Conservation (phyloP, 2,329 filamentous ascomycete species). For the Botryosphaeria dothidea region DNA sequence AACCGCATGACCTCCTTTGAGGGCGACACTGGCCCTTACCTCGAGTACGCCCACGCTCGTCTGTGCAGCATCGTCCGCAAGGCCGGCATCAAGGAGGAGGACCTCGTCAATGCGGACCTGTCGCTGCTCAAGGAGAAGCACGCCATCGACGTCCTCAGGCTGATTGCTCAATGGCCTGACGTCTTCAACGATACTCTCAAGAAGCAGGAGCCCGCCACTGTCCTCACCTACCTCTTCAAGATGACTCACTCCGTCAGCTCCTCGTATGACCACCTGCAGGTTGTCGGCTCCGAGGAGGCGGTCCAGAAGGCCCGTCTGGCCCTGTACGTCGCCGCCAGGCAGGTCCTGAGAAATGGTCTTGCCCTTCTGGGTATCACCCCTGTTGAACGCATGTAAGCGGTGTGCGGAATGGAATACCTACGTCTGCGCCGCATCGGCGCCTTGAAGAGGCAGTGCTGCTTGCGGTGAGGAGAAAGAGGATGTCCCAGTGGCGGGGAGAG, state of each 20-base stretch:
- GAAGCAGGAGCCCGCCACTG: constrained; percentile 73
- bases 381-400: constrained; percentile 58
- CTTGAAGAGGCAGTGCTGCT: neutral
- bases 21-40: constrained; percentile 80
- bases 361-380: constrained; percentile 74
- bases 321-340: constrained; percentile 73
- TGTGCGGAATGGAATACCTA: neutral
- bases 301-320: constrained; percentile 73
- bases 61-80: constrained; percentile 63
- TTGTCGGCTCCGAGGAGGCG: constrained; percentile 75
- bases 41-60: constrained; percentile 80
- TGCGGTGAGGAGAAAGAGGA: neutral
- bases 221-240: constrained; percentile 77
- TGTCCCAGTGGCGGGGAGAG: neutral
- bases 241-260: constrained; percentile 79
- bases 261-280: constrained; percentile 79
- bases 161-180: constrained; percentile 83
- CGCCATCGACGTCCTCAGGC: constrained; percentile 70
- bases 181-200: constrained; percentile 81
- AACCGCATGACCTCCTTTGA: constrained; percentile 82
- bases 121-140: constrained; percentile 70
- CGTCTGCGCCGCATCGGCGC: neutral
- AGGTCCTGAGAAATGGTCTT: constrained; percentile 83
- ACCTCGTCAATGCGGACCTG: constrained; percentile 65
- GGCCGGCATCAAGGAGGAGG: constrained; percentile 49